Conservation (phyloP, 2,329 filamentous ascomycete genomes). For the Aspergillus calidoustus region DNA sequence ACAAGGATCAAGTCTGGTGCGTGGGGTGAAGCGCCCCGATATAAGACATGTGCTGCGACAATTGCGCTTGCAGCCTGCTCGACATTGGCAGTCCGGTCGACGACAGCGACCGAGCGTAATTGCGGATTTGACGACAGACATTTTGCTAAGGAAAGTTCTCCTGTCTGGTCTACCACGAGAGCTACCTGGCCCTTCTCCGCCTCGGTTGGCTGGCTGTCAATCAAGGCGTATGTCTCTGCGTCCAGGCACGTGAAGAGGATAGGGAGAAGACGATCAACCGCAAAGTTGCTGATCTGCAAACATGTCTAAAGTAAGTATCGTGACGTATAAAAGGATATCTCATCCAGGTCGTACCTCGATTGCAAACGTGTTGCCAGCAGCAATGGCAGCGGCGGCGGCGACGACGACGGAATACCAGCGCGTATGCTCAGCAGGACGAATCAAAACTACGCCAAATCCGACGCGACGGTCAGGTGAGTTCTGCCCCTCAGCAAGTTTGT, state of each 20-base stretch:
- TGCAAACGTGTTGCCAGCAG: background rate
- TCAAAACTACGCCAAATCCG: background rate
- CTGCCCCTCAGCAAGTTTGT: background rate
- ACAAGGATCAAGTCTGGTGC: slow-evolving; percentile 4
- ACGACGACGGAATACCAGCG: background rate
- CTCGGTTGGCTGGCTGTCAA: background rate
- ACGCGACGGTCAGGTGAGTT: background rate
- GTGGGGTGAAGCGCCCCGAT: background rate
- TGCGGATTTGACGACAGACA: background rate
- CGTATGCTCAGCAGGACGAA: slow-evolving; percentile 1
- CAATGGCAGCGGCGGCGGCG: background rate
- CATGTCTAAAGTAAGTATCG: too few relatives aligned
- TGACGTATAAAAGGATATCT: too few relatives aligned
- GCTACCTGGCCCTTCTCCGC: background rate
- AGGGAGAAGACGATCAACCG: background rate
- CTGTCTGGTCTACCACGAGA: slow-evolving; percentile 5
- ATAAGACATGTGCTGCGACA: background rate
- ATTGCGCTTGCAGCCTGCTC: slow-evolving; percentile 1
- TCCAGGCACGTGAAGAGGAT: background rate
- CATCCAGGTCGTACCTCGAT: background rate
- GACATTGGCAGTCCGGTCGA: slow-evolving; percentile 8
- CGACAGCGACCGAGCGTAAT: background rate
- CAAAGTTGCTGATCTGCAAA: background rate
- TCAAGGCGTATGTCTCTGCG: background rate
- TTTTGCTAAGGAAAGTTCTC: background rate